Evolutionary conservation across 2,329 filamentous ascomycete genomes (phyloP), one percentile per base, ranked within the genome.

Genomic region (Xylaria arbuscula): DNA sequence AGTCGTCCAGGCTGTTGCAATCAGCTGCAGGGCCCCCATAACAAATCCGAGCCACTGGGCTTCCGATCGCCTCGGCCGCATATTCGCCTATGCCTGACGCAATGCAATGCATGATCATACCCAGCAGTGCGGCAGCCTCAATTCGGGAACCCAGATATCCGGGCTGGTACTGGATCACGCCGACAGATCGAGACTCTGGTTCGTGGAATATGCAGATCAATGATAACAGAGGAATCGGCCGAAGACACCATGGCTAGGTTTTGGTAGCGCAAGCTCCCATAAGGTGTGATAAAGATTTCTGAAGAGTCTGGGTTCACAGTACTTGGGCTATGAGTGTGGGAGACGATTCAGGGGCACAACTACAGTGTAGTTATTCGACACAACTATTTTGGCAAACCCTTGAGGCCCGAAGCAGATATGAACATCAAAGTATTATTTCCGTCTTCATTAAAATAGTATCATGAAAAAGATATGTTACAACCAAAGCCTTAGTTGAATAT

Each of bases 101-200:
- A 28, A 57, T 57, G 55, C 55, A 57, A 57, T 57, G 55, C 55
- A 57, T 19, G 32, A 55, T 45, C 22, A 15, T 28, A 45, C 2
- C 15, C 15, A 10, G 22, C 54, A 10, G 4, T 7, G 19, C 19
- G 19, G 36, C 32, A 15, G 19, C 34, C 54, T 10, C 11, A 7
- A 56, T 38, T 56, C 36, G 54, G 36, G 10, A 28, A 24, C 3
- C 36, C 36, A 40, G 36, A n/a, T 42, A 17, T 42, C 19, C 19
- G 19, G 38, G 28, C 15, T 15, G 10, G 11, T 45, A n/a, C 40
- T 45, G 10, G n/a, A 7, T 56, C 48, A 24, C 36, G 19, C 28
- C 17, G 17, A 10, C 28, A 38, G n/a, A 11, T 15, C 19, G 36
- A 56, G 17, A 40, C 3, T 19, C 36, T n/a, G 36, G 8, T 19